Evolutionary conservation across 2,329 filamentous ascomycete species (phyloP), one percentile per base, ranked within the genome.

Genomic region (Fusarium bulbicola): DNA sequence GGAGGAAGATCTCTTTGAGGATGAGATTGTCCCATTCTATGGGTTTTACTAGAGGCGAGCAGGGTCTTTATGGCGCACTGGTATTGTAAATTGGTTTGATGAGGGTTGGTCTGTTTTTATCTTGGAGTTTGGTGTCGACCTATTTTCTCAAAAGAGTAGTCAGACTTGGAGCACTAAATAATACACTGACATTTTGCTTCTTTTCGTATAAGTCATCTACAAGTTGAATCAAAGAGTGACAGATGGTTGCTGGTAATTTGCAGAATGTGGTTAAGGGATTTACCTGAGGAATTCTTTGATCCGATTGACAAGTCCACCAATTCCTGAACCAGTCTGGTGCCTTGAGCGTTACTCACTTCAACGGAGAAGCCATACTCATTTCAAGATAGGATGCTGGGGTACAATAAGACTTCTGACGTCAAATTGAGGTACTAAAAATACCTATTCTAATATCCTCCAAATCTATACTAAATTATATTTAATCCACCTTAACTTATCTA

Each of bases 151-250:
- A 32, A 49, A 24, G 28, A 34, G 15, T 32, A 1, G 4, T n/a
- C 11, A 32, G 21, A 50, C 11, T 50, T 32, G 11, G 3, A 13
- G 8, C 15, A 13, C 11, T 32, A 0, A 13, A 6, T 7, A 14
- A 50, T 18, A 32, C 1, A n/a, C 11, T 13, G 14, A 12, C 5
- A 6, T 18, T n/a, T 9, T 18, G 14, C 15, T 18, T 28, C 2
- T 7, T 13, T n/a, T 30, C 0, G 3, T 7, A 18, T 8, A 7
- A 10, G 14, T 13, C 3, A 32, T 32, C 7, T 0, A 1, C 3
- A 8, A 32, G 5, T n/a, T 0, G 3, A 18, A 10, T 9, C 14
- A 7, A 13, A 18, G 7, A 10, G 15, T 16, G 7, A 34, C 7
- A 16, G 15, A 8, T 16, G 24, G 24, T 24, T 24, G 24, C 24